Conservation (phyloP, 139 green algal genomes). For the Raphidocelis subcapitata region DNA sequence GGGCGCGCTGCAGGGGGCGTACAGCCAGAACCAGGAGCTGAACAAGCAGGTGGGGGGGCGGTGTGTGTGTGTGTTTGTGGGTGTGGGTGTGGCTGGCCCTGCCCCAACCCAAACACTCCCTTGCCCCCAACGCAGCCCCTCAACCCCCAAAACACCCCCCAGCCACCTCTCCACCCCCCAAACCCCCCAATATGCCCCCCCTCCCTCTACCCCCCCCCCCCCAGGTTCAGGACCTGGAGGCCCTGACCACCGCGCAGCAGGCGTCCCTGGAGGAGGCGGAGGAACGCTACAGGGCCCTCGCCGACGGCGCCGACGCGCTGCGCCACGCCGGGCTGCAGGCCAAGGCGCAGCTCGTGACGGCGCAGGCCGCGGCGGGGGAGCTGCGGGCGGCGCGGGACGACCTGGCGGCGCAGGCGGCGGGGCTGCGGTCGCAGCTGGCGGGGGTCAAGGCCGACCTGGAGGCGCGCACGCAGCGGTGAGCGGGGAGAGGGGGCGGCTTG, state of each 20-base stretch:
- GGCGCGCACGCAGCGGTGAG: not conserved
- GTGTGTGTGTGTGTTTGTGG: not conserved
- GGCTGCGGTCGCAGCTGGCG: constrained; percentile 1
- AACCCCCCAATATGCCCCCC: no score
- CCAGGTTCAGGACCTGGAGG: constrained; percentile 18
- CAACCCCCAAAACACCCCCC: no score
- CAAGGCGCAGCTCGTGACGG: constrained; percentile 34
- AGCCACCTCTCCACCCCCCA: no score
- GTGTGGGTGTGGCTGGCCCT: not conserved
- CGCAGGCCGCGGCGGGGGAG: constrained; percentile 24
- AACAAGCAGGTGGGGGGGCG: constrained; percentile 9
- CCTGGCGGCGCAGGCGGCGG: constrained; percentile 10
- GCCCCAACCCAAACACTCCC: not conserved
- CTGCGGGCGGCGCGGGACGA: constrained; percentile 18
- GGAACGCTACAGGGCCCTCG: constrained; percentile 16
- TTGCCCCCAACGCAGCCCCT: no score
- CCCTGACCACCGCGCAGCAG: constrained; percentile 23
- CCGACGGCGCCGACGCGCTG: constrained; percentile 16
- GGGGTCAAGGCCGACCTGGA: constrained; percentile 25
- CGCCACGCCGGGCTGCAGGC: constrained; percentile 13
- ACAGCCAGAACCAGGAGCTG: constrained; percentile 24
- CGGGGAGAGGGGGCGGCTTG: not conserved
- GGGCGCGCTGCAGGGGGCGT: constrained; percentile 21
- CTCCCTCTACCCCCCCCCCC: not conserved
- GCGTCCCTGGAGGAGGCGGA: constrained; percentile 27